Conservation (phyloP, 2,329 filamentous ascomycete genomes). For the Penicillium sp. region DNA sequence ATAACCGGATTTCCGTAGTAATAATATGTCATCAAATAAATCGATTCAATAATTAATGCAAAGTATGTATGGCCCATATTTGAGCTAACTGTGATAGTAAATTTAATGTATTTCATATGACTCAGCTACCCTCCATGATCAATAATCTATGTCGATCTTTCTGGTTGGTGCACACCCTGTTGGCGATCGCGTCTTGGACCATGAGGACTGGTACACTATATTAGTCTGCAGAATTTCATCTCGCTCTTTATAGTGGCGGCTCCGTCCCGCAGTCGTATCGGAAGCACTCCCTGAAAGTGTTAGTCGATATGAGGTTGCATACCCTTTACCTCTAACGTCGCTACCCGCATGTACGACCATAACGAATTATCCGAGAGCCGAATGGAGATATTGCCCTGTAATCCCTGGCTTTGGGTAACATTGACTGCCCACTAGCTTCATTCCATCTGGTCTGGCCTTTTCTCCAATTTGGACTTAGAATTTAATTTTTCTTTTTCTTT, state of each 20-base stretch:
- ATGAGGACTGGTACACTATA: background rate
- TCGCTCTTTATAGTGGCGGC: background rate
- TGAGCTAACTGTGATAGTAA: background rate
- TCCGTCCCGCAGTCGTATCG: conserved; percentile 14
- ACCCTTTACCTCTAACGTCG: conserved; percentile 4
- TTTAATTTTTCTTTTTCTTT: background rate
- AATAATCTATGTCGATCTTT: conserved; percentile 8
- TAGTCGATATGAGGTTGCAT: conserved; percentile 15
- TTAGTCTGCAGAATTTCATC: conserved; percentile 19
- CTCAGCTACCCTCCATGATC: background rate
- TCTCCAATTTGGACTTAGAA: background rate
- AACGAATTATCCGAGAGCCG: conserved; percentile 22
- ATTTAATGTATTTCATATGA: background rate
- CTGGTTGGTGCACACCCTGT: conserved; percentile 23
- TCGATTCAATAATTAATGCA: background rate
- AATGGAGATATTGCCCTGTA: conserved; percentile 2
- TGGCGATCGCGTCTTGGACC: conserved; percentile 12
- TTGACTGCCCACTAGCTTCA: conserved; percentile 3
- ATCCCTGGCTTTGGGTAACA: conserved; percentile 21
- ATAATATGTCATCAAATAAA: background rate
- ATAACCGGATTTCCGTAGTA: conserved; percentile 2
- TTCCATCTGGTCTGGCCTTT: background rate
- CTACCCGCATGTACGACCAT: conserved; percentile 17
- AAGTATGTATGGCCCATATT: background rate
- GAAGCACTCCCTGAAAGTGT: conserved; percentile 10